Percentiles rank a stretch among this genome's conserved stretches.
phyloP scores from a whole-genome alignment of 1,284 basidiomycete genomes.

The Puccinia horiana region DNA sequence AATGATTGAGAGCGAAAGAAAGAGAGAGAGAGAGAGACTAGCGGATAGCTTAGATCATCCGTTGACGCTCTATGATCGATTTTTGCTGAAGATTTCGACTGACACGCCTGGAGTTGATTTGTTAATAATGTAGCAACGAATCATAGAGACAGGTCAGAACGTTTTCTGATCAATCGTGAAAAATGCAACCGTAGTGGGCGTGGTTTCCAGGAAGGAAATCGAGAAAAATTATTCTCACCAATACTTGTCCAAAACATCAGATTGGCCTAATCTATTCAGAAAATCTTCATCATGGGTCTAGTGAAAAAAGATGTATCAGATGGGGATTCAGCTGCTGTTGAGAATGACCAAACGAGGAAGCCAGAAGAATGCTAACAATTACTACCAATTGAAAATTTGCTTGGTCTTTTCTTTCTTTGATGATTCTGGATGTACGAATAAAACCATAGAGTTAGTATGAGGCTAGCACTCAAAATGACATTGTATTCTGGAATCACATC shows the following conservation, averaged over 20 bases:
- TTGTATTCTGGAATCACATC: not conserved
- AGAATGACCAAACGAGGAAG: not conserved
- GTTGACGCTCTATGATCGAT: conserved; percentile 48
- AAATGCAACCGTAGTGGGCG: not conserved
- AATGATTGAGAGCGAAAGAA: not conserved
- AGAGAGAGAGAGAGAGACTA: not conserved
- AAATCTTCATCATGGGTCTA: conserved; percentile 81
- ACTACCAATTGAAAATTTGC: conserved; percentile 96
- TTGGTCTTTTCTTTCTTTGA: conserved; percentile 82
- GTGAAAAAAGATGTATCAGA: not conserved
- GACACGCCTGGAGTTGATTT: conserved; percentile 25
- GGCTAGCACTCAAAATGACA: conserved; percentile 8
- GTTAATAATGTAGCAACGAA: not conserved
- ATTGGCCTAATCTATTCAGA: conserved; percentile 59
- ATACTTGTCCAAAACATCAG: conserved; percentile 49
- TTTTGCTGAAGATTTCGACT: conserved; percentile 49
- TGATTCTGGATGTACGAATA: conserved; percentile 67
- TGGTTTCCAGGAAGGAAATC: not conserved
- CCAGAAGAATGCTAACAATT: conserved; percentile 67
- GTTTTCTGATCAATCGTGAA: not conserved
- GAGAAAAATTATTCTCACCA: conserved; percentile 23
- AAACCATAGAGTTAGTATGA: not conserved
- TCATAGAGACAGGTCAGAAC: not conserved
- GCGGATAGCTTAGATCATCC: conserved; percentile 18
- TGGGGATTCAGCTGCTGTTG: not conserved